Conservation (phyloP, 192 early-diverging fungal species). For the Rhizoclosmatium globosum region DNA sequence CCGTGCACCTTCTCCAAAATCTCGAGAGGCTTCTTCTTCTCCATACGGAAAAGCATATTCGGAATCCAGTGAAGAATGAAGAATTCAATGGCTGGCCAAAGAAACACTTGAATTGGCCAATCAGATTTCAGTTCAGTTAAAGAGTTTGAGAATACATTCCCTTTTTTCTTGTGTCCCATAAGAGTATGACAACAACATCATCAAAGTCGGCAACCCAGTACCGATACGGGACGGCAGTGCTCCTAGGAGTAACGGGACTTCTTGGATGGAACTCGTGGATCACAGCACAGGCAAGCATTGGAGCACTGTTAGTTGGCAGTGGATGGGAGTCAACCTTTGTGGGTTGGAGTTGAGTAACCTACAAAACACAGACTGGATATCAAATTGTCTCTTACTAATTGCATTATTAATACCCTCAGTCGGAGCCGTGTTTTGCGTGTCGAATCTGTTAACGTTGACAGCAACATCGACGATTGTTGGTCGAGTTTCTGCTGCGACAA, state of each 20-base stretch:
- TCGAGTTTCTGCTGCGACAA: too few species aligned
- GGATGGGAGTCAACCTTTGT: neutral
- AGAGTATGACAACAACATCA: neutral
- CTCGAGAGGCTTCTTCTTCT: too few species aligned
- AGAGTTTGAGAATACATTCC: too few species aligned
- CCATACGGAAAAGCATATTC: too few species aligned
- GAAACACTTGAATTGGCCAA: too few species aligned
- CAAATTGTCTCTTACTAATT: neutral
- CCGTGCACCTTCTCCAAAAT: too few species aligned
- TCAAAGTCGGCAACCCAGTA: neutral
- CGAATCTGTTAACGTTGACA: neutral
- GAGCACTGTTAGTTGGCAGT: neutral
- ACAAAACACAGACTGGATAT: too few species aligned
- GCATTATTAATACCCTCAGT: neutral
- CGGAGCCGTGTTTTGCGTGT: neutral
- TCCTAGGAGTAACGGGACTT: conserved; percentile 7
- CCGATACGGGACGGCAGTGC: neutral
- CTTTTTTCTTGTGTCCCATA: too few species aligned
- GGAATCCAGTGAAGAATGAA: too few species aligned
- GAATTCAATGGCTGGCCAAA: too few species aligned
- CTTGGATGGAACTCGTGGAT: conserved; percentile 23
- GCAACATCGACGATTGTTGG: neutral
- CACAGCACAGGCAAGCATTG: neutral
- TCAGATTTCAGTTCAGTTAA: too few species aligned
- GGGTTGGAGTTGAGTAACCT: neutral